Evolutionary conservation across 768 basidiomycete genomes (phyloP), one percentile per base, ranked within the genome.

Genomic region (Agrocybe pediades): DNA sequence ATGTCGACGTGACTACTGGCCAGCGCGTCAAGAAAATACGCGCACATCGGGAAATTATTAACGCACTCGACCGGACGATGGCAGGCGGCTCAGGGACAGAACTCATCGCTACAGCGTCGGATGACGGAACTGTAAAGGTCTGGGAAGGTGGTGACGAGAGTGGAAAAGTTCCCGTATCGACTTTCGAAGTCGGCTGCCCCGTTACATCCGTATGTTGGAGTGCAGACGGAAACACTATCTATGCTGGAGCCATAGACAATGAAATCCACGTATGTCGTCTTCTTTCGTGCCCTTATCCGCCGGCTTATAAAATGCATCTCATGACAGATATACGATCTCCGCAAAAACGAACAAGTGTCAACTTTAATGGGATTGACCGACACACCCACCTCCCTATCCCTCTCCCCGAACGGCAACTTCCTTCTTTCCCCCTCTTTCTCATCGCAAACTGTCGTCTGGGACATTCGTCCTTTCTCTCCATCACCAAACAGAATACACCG

Each of bases 151-250:
- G 86, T 0, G 87, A 88, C 15, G 91, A 92, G 5, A 83, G 81
- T 6, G 64, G 65, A 2, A 96, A 93, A 69, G 74, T 83, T 2
- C 77, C 89, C 16, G 84, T 97, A 15, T 86, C 87, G 9, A 85
- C 87, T 43, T 90, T 95, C 58, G 88, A 93, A 49, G 59, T 93
- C 16, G 92, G 92, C 4, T 94, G 90, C 65, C 95, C 97, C 0
- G 90, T 94, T 25, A 99, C 96, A 13, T 79, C 88, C 1, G 95
- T 95, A 0, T 88, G 87, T 61, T 98, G 91, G 95, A 89, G 90
- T 67, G 85, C 84, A 17, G 97, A 99, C 65, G 97, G 93, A 1
- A 81, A 89, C 54, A 88, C 84, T 54, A 80, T 97, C 27, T 99
- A 92, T 60, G 83, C 92, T n/a, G 95, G 88, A 4, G 94, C 91